phyloP scores from a whole-genome alignment of 2,329 filamentous ascomycete genomes.

The Huntiella abstrusa region DNA sequence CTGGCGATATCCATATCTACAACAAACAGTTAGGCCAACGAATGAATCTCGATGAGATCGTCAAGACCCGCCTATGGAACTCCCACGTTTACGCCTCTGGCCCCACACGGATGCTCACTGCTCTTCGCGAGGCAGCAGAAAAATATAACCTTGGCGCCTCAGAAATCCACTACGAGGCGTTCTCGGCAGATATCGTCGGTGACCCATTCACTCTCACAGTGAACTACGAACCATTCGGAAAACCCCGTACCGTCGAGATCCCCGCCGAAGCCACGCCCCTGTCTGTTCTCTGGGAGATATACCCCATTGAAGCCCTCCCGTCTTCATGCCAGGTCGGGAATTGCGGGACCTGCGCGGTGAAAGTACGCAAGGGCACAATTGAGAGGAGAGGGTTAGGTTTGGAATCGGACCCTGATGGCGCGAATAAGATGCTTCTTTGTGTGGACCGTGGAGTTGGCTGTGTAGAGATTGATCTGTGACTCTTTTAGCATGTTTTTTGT shows the following conservation, averaged over 20 bases:
- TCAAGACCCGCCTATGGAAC: slow-evolving; percentile 30
- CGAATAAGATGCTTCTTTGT: slow-evolving; percentile 28
- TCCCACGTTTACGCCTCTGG: slow-evolving; percentile 44
- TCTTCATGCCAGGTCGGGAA: slow-evolving; percentile 36
- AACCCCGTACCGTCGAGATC: slow-evolving; percentile 25
- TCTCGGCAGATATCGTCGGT: slow-evolving; percentile 30
- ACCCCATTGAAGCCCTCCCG: slow-evolving; percentile 22
- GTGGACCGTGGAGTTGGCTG: slow-evolving; percentile 32
- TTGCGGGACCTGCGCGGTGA: slow-evolving; percentile 32
- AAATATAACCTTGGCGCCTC: slow-evolving; percentile 25
- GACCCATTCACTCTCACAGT: slow-evolving; percentile 42
- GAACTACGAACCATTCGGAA: slow-evolving; percentile 2
- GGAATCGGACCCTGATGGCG: slow-evolving; percentile 24
- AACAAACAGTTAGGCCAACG: slow-evolving; percentile 30
- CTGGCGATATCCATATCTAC: slow-evolving; percentile 27
- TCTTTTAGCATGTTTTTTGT: neutral
- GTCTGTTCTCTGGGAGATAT: slow-evolving; percentile 26
- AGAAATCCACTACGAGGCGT: slow-evolving; percentile 43
- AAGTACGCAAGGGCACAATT: slow-evolving; percentile 23
- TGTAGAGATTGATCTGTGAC: slow-evolving; percentile 29
- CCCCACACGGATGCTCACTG: slow-evolving; percentile 36
- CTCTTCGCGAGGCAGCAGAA: slow-evolving; percentile 23
- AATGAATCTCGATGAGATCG: slow-evolving; percentile 29
- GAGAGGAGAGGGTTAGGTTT: slow-evolving; percentile 32
- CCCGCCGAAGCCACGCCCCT: slow-evolving; percentile 30